Evolutionary conservation across 2,329 filamentous ascomycete genomes (phyloP), one percentile per base, ranked within the genome.

Genomic region (Setomelanomma holmii): DNA sequence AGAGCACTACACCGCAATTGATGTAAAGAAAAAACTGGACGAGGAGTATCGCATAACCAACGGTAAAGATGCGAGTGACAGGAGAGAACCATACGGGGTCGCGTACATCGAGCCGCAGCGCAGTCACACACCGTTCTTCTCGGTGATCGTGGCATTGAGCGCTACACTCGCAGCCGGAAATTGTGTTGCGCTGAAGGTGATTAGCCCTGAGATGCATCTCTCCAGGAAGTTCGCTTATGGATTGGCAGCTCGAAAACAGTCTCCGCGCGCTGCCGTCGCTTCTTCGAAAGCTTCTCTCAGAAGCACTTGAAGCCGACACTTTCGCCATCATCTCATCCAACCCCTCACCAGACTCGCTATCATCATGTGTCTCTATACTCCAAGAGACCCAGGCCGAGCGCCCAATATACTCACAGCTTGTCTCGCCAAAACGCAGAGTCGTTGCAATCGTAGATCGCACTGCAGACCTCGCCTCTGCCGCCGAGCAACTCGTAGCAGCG

Each of bases 361-460:
- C 58, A 20, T 49, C 56, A 5, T 59, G 61, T 34, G 35, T 75
- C 4, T 66, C 68, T 40, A 66, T 79, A 1, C 57, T 74, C 11
- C 73, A 80, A 52, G 70, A 64, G 10, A 59, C 51, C 4, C 30
- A 40, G 24, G 23, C 47, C 23, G 42, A 33, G 20, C 20, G 47
- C 2, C 63, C 65, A 11, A 54, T 49, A 16, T 57, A 65, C 40
- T 41, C 68, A 5, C 73, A 75, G 48, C 64, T 79, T 1, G 62
- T 68, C 21, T 78, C 80, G 0, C 51, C 71, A 0, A 48, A 58
- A 1, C 66, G 68, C 8, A 74, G 75, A 11, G 75, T 76, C 2
- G 68, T 87, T 4, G 85, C 84, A 0, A 65, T 89, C 0, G 84
- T 89, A 1, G 86, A 89, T 63, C 78, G 86, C 17, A 84, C 82